Conservation (phyloP, 2,329 filamentous ascomycete genomes). For the Aspergillus floridensis region DNA sequence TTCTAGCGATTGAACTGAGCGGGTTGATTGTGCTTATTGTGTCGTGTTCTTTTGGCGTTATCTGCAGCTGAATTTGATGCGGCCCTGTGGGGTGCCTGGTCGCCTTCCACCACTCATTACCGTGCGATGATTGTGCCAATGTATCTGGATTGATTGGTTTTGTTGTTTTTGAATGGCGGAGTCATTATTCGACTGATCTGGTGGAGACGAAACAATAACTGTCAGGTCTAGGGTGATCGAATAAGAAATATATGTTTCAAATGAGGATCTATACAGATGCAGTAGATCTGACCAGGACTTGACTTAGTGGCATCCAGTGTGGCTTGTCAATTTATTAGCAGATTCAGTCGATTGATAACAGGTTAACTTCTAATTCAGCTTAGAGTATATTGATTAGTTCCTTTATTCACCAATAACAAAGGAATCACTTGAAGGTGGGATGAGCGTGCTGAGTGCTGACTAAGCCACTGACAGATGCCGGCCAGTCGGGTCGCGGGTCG, state of each 20-base stretch:
- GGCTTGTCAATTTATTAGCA: too few relatives aligned
- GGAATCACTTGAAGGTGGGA: too few relatives aligned
- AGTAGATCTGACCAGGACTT: too few relatives aligned
- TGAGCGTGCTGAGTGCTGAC: neutral
- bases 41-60: conserved; percentile 10
- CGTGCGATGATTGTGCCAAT: conserved; percentile 14
- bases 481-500: neutral
- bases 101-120: conserved; percentile 20
- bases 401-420: too few relatives aligned
- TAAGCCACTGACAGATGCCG: neutral
- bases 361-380: neutral
- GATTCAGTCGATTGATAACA: too few relatives aligned
- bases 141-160: conserved; percentile 13
- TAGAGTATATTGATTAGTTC: neutral
- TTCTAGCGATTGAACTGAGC: conserved; percentile 32
- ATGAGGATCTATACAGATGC: neutral
- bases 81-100: conserved; percentile 11
- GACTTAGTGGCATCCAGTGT: too few relatives aligned
- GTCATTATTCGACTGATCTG: conserved; percentile 9
- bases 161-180: conserved; percentile 9
- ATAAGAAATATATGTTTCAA: conserved; percentile 21
- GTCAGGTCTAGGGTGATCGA: conserved; percentile 12
- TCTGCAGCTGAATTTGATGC: conserved; percentile 12
- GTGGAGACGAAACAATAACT: conserved; percentile 3
- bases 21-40: conserved; percentile 26